Evolutionary conservation across 2,329 filamentous ascomycete species (phyloP), one percentile per base, ranked within the genome.

Genomic region (Apiospora arundinis): DNA sequence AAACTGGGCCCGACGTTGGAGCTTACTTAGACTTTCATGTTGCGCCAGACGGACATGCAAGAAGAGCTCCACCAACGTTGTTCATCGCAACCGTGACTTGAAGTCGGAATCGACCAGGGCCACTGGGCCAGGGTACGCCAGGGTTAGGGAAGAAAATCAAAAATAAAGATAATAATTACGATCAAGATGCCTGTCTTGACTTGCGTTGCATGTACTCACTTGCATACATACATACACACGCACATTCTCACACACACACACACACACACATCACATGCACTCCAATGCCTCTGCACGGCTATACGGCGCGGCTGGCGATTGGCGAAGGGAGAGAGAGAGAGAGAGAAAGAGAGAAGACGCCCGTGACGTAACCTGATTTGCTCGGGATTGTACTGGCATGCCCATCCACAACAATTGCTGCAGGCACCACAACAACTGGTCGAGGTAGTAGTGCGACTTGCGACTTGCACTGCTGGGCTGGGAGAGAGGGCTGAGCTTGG

Each of bases 1-100:
- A 46, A 67, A 46, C 44, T 67, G 65, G 65, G 65, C 44, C 65
- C 65, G 44, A 67, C 65, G 65, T 45, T 67, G 65, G 65, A 67
- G 40, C 65, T 67, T 67, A 67, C 40, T 67, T 67, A 46, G 23
- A 67, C 40, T 46, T 67, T 46, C 65, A 67, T 32, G 44, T 63
- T 63, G 56, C 56, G 56, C 56, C 7, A 37, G 32, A 40, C 56
- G 28, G 56, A 40, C 56, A 63, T 63, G 56, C 32, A 63, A 40
- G 32, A 28, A 63, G 18, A 40, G 9, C 28, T 40, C 56, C 56
- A 63, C 56, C 52, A 60, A 40, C 56, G 56, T 40, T 56, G 48
- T 60, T 60, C 56, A 40, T 63, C 56, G 56, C 56, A 63, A 63
- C 56, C 21, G 37, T n/a, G 37, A 40, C 28, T 63, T 37, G 18